Evolutionary conservation across 805 yeast species (phyloP).

Genomic region (Saturnispora quitensis): DNA sequence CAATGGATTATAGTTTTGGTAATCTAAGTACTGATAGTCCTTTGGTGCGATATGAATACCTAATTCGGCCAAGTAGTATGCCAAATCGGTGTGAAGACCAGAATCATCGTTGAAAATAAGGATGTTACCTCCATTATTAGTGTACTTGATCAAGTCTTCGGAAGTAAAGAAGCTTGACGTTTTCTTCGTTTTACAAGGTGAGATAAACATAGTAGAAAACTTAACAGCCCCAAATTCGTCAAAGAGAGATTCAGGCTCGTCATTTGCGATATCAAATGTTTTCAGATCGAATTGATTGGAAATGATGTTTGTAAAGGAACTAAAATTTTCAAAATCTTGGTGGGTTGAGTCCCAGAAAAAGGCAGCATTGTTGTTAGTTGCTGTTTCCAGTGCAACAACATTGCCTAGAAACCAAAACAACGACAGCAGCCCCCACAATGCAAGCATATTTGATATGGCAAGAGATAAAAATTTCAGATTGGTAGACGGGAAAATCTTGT

Average conservation of each 20-base stretch:
- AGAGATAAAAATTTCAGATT: background rate
- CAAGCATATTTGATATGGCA: background rate
- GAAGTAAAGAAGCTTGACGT: conserved; percentile 34
- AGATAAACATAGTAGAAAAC: conserved; percentile 48
- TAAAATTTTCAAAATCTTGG: background rate
- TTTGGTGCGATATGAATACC: conserved; percentile 83
- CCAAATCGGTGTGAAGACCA: conserved; percentile 50
- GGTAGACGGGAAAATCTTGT: background rate
- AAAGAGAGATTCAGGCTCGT: background rate
- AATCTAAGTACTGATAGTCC: conserved; percentile 54
- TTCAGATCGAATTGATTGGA: background rate
- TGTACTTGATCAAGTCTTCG: conserved; percentile 46
- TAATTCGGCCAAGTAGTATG: conserved; percentile 62
- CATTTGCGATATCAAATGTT: background rate
- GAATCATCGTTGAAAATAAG: conserved; percentile 48
- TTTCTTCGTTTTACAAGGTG: conserved; percentile 46
- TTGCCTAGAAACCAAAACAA: background rate
- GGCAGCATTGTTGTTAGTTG: background rate
- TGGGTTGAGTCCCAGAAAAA: background rate
- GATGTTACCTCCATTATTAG: conserved; percentile 66
- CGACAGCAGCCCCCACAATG: background rate
- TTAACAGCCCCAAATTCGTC: conserved; percentile 4
- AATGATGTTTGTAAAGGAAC: background rate
- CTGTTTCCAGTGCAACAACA: background rate
- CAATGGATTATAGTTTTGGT: conserved; percentile 35